Percentiles rank a stretch among this genome's conserved stretches.
Conservation (phyloP, 1,139 yeast species). For the Candida gigantensis region DNA sequence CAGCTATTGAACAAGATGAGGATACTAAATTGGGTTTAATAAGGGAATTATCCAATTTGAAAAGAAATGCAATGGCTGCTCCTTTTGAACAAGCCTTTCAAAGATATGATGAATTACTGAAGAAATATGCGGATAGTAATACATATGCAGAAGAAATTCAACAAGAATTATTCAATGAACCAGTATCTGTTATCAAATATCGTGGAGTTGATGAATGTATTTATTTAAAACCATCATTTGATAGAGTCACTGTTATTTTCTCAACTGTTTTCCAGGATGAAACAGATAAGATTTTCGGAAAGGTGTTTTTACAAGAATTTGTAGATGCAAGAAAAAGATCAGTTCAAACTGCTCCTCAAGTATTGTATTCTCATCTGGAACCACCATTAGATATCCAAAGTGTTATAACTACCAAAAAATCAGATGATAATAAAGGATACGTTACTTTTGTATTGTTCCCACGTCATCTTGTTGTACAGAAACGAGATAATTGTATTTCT, state of each 20-base stretch:
- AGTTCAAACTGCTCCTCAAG: constrained; percentile 98
- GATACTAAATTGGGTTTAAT: constrained; percentile 55
- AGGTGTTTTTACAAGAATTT: constrained; percentile 93
- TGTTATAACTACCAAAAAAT: constrained; percentile 26
- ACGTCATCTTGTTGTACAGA: constrained; percentile 71
- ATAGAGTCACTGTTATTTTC: constrained; percentile 94
- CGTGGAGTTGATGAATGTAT: constrained; percentile 87
- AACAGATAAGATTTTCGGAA: constrained; percentile 93
- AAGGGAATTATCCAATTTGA: constrained; percentile 68
- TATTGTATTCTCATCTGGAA: constrained; percentile 81
- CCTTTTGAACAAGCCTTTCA: constrained; percentile 87
- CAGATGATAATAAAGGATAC: constrained; percentile 61
- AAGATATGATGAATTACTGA: constrained; percentile 71
- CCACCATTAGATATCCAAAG: constrained; percentile 84
- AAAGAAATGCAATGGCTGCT: constrained; percentile 87
- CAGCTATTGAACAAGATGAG: constrained; percentile 38
- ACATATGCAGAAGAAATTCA: constrained; percentile 54
- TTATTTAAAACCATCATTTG: constrained; percentile 88
- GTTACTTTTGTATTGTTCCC: constrained; percentile 76
- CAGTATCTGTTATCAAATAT: constrained; percentile 75
- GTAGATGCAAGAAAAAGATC: constrained; percentile 94
- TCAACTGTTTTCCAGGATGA: constrained; percentile 95
- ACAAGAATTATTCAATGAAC: constrained; percentile 50
- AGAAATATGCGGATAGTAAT: constrained; percentile 47
- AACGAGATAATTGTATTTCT: constrained; percentile 80